Evolutionary conservation across 495 filamentous ascomycete species (phyloP).

Genomic region (Tetracladium setigerum): DNA sequence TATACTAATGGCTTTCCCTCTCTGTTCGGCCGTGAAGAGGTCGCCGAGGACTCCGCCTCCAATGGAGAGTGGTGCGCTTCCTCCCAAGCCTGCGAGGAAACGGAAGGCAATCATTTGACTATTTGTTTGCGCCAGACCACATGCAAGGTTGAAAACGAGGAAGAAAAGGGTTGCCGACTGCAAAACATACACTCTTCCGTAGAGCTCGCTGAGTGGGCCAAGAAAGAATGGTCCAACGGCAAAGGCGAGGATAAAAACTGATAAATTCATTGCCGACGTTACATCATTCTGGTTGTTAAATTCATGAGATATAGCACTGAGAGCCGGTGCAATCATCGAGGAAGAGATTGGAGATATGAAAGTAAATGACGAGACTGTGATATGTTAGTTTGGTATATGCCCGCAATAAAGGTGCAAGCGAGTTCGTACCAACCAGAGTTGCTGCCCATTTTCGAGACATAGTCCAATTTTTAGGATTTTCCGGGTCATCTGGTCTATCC

Average conservation of each 20-base stretch:
- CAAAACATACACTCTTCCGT: conserved; percentile 49
- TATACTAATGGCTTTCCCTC: conserved; percentile 55
- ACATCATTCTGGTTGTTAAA: conserved; percentile 50
- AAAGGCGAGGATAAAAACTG: conserved; percentile 71
- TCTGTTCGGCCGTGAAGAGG: conserved; percentile 53
- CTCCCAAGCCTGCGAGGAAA: conserved; percentile 48
- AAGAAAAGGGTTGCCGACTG: conserved; percentile 44
- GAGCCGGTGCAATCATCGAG: conserved; percentile 66
- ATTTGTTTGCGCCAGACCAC: conserved; percentile 47
- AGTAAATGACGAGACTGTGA: conserved; percentile 50
- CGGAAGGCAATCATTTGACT: conserved; percentile 48
- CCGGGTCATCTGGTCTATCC: conserved; percentile 60
- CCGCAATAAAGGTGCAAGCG: too few species aligned
- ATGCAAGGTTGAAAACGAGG: conserved; percentile 49
- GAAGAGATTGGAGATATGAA: conserved; percentile 62
- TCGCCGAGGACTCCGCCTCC: conserved; percentile 57
- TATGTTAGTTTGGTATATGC: conserved; percentile 14
- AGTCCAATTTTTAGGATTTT: conserved; percentile 59
- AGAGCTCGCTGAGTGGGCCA: conserved; percentile 58
- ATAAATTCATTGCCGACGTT: conserved; percentile 52
- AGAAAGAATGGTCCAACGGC: conserved; percentile 52
- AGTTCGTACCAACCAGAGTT: too few species aligned
- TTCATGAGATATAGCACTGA: conserved; percentile 47
- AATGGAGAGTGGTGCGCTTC: conserved; percentile 41
- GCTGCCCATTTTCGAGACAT: conserved; percentile 51